Percentiles rank a stretch among this genome's conserved stretches.
These are phyloP conservation scores for Arthrobotrys pseudoclavata DNA, from an alignment of 2,329 filamentous ascomycete species.

Conservation along the genomic window DNA sequence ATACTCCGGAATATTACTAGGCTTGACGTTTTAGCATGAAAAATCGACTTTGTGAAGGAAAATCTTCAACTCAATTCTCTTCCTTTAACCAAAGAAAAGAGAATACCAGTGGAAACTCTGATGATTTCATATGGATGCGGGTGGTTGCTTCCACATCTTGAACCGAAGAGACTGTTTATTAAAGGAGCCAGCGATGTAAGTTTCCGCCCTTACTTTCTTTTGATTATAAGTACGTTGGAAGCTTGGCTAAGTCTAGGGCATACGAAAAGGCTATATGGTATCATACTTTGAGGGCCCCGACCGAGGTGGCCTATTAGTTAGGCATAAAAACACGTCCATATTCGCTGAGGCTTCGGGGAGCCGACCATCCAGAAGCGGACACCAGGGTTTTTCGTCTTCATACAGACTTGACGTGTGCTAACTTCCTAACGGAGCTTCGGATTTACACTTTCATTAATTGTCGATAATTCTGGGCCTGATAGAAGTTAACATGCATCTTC, in stretches of 20 bases:
- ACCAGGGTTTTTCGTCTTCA: background rate
- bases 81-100: background rate
- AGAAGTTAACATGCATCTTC: background rate
- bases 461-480: background rate
- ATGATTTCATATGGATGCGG: constrained; percentile 7
- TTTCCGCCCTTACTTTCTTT: background rate
- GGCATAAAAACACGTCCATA: background rate
- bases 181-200: background rate
- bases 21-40: background rate
- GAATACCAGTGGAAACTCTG: background rate
- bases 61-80: background rate
- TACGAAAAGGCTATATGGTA: constrained; percentile 5
- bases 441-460: constrained; percentile 5
- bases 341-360: background rate
- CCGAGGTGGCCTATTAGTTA: background rate
- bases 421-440: constrained; percentile 3
- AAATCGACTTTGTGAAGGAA: background rate
- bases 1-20: constrained; percentile 2
- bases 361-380: background rate
- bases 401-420: background rate
- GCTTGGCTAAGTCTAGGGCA: background rate
- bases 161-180: background rate
- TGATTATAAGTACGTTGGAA: background rate
- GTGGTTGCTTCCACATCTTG: constrained; percentile 12
- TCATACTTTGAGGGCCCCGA: background rate